phyloP scores from a whole-genome alignment of 2,329 filamentous ascomycete species.

The Neodidymelliopsis sp. region DNA sequence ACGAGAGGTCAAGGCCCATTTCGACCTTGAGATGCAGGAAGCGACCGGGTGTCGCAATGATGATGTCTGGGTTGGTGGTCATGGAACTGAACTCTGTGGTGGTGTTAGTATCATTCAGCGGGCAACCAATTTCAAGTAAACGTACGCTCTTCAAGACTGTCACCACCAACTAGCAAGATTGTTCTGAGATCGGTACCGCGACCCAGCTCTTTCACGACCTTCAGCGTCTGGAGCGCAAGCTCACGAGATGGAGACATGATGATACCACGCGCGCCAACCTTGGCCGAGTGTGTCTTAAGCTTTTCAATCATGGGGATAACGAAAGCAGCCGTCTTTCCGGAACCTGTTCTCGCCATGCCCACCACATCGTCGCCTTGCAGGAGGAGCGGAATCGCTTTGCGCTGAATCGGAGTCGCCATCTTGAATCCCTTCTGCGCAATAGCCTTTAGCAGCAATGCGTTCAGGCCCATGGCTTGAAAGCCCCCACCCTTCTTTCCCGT shows the following conservation, averaged over 20 bases:
- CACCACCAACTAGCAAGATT: slow-evolving; percentile 91
- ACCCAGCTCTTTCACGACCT: slow-evolving; percentile 94
- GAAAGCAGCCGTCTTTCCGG: slow-evolving; percentile 97
- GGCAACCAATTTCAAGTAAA: background rate
- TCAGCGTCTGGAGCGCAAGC: slow-evolving; percentile 90
- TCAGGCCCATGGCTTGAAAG: slow-evolving; percentile 94
- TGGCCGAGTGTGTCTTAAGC: slow-evolving; percentile 84
- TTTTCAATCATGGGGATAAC: slow-evolving; percentile 98
- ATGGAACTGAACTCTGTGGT: slow-evolving; percentile 78
- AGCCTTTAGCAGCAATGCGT: slow-evolving; percentile 82
- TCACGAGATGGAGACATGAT: slow-evolving; percentile 94
- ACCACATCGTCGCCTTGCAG: slow-evolving; percentile 94
- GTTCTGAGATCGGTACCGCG: slow-evolving; percentile 89
- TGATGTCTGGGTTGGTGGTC: slow-evolving; percentile 93
- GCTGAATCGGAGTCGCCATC: slow-evolving; percentile 95
- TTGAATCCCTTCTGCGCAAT: slow-evolving; percentile 95
- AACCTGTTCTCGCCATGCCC: slow-evolving; percentile 98
- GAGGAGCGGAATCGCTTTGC: slow-evolving; percentile 93
- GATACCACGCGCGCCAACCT: slow-evolving; percentile 84
- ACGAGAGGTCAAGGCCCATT: slow-evolving; percentile 90
- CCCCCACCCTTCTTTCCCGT: slow-evolving; percentile 94
- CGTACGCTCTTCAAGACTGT: slow-evolving; percentile 84
- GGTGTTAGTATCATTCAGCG: slow-evolving; percentile 9
- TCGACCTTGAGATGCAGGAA: slow-evolving; percentile 97
- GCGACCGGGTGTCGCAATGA: slow-evolving; percentile 95